These are phyloP conservation scores for Debaryomyces castellii DNA, from an alignment of 805 yeast species.

Conservation along the genomic window DNA sequence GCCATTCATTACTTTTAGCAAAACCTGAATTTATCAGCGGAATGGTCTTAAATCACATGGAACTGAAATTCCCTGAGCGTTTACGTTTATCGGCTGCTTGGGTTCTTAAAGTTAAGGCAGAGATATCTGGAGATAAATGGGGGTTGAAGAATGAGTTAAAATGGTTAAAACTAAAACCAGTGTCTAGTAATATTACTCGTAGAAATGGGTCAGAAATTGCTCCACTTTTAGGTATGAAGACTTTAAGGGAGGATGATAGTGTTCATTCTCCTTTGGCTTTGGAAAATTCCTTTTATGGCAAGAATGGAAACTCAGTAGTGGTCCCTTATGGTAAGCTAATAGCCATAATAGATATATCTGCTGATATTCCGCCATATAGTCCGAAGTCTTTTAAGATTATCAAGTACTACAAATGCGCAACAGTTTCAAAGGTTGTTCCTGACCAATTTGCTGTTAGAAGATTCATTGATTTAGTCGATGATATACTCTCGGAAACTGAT, in stretches of 20 bases:
- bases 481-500: conserved; percentile 29
- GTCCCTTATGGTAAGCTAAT: conserved; percentile 38
- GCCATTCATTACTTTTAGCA: conserved; percentile 64
- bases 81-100: conserved; percentile 64
- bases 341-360: conserved; percentile 69
- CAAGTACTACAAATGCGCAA: conserved; percentile 68
- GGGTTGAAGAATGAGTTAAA: conserved; percentile 73
- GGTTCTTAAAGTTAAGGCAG: conserved; percentile 65
- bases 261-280: conserved; percentile 57
- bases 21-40: conserved; percentile 68
- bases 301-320: conserved; percentile 1
- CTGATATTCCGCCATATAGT: conserved; percentile 68
- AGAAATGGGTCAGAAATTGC: conserved; percentile 32
- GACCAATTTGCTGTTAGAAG: conserved; percentile 56
- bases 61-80: conserved; percentile 43
- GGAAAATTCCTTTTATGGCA: conserved; percentile 44
- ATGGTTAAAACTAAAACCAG: conserved; percentile 58
- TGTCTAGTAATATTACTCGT: conserved; percentile 45
- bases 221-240: conserved; percentile 70
- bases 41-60: conserved; percentile 56
- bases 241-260: conserved; percentile 62
- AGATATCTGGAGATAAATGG: conserved; percentile 72
- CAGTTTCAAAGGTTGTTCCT: conserved; percentile 77
- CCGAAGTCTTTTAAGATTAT: conserved; percentile 55
- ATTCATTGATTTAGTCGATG: conserved; percentile 55